These are phyloP conservation scores for Rhizopogon sp. DNA, from an alignment of 768 basidiomycete genomes.

Conservation along the genomic window DNA sequence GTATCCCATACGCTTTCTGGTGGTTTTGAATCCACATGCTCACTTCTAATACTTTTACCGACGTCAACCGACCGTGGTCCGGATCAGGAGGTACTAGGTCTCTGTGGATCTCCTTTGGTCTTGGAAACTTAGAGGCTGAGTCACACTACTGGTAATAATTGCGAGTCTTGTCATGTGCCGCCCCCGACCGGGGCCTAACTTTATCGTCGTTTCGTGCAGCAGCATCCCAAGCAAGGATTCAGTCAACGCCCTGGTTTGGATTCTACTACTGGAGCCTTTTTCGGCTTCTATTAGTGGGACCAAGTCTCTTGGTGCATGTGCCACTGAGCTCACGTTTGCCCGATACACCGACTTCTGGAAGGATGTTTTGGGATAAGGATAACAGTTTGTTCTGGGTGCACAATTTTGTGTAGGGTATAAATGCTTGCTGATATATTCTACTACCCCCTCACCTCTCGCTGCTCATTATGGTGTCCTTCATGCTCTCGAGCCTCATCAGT, in stretches of 20 bases:
- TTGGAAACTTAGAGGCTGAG: background rate
- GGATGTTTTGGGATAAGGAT: background rate
- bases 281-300: background rate
- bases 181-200: background rate
- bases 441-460: background rate
- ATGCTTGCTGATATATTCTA: background rate
- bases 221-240: background rate
- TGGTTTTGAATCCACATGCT: background rate
- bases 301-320: background rate
- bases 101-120: background rate
- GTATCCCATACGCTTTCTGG: background rate
- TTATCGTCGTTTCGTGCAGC: background rate
- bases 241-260: background rate
- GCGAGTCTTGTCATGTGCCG: background rate
- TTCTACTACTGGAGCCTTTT: background rate
- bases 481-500: background rate
- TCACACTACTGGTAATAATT: background rate
- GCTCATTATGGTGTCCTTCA: constrained; percentile 3
- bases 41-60: background rate
- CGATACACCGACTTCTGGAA: background rate
- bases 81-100: background rate
- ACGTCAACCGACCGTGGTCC: background rate
- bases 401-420: background rate
- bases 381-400: no score
- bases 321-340: background rate